Evolutionary conservation across 2,329 filamentous ascomycete genomes (phyloP).

Genomic region (Monascus ruber): DNA sequence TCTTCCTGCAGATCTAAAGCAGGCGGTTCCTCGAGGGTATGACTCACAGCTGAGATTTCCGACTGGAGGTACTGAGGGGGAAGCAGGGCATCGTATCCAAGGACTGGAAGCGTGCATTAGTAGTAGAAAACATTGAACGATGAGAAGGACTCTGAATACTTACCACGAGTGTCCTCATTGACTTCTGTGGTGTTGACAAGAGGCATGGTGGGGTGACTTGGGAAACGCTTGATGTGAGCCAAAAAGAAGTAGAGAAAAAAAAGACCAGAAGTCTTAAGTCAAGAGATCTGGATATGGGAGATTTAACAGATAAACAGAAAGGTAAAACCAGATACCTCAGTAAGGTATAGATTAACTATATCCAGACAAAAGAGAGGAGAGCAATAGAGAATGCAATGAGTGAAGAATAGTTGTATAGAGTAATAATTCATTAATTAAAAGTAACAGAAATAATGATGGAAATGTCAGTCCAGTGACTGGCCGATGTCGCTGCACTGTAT

Average conservation of each 20-base stretch:
- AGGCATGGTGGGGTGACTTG: constrained; percentile 24
- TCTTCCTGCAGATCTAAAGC: constrained; percentile 6
- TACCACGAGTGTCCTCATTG: constrained; percentile 37
- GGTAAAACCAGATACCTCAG: no score
- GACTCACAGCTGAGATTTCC: constrained; percentile 59
- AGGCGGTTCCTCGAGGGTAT: constrained; percentile 58
- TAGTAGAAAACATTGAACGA: neutral
- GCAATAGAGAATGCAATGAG: no score
- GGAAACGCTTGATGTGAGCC: neutral
- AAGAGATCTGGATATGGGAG: neutral
- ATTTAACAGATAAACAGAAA: no score
- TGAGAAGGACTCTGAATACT: constrained; percentile 5
- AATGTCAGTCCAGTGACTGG: no score
- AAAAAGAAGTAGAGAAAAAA: neutral
- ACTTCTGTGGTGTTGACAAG: constrained; percentile 29
- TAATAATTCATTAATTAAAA: no score
- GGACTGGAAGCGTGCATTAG: constrained; percentile 45
- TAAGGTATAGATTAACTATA: neutral
- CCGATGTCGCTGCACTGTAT: no score
- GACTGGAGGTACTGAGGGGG: constrained; percentile 75
- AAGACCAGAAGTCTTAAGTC: neutral
- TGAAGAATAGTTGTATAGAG: no score
- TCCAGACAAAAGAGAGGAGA: no score
- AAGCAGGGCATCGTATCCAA: constrained; percentile 89
- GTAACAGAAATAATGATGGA: no score